Base-by-base conservation (phyloP, 495 filamentous ascomycete genomes). In the Hyaloscypha variabilis region DNA sequence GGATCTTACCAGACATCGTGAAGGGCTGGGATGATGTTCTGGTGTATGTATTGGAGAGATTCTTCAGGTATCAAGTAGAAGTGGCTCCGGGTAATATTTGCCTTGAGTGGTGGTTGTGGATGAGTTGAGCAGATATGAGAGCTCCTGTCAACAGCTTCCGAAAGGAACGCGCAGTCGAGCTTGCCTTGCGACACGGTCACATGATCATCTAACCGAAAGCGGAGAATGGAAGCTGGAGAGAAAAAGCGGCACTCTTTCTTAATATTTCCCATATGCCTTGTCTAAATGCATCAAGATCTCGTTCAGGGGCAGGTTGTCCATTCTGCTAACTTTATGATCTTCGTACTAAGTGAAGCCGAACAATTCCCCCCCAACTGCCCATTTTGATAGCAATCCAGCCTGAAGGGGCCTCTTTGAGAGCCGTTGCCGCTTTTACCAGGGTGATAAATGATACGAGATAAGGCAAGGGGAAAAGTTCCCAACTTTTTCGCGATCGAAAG, bases 1-100 rank as follows among this genome's bases (percentile, higher is more conserved):
- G 69, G 60, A 61, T 72, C 75, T 46, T 70, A 77, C 76, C 75
- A 50, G 76, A 77, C 76, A 77, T 77, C 72, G 73, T 77, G 66
- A 50, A 25, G 24, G 36, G 34, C 55, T 56, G 19, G 61, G 54
- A 67, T 50, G 58, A 61, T 49, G 28, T n/a, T 21, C n/a, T 51
- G 24, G 23, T 34, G n/a, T n/a, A n/a, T n/a, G n/a, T n/a, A n/a
- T n/a, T n/a, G 1, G 21, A 23, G 25, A 1, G n/a, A 6, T 31
- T 2, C 11, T 58, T 11, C 17, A 46, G 6, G 24, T 49, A n/a
- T 50, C 10, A 52, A 50, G 51, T 24, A 17, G 0, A 46, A 58
- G 19, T 14, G 34, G 25, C 54, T 29, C 11, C 14, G 25, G 26
- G 6, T 58, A 31, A 13, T 17, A 21, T 13, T 26, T 1, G 54